These are phyloP conservation scores for Yarrowia phangngaensis DNA, from an alignment of 805 yeast genomes.

Conservation along the genomic window DNA sequence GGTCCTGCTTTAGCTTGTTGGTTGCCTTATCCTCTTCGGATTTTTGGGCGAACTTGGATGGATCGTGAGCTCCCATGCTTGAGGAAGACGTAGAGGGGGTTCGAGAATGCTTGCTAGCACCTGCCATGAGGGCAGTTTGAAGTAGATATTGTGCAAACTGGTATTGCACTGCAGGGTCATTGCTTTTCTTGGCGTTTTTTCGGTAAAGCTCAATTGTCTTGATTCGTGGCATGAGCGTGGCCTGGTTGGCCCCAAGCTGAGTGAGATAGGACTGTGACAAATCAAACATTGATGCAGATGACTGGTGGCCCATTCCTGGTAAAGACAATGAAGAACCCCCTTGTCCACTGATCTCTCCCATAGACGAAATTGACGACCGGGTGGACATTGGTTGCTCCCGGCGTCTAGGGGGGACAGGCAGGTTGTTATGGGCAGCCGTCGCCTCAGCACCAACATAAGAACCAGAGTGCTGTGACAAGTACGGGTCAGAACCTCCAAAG, in stretches of 20 bases:
- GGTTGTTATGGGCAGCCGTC: conserved; percentile 25
- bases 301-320: conserved; percentile 22
- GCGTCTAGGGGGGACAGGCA: conserved; percentile 26
- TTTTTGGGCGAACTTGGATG: background rate
- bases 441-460: conserved; percentile 20
- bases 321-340: conserved; percentile 5
- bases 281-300: conserved; percentile 34
- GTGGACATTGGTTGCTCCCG: conserved; percentile 23
- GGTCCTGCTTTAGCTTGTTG: conserved; percentile 46
- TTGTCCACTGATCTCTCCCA: conserved; percentile 19
- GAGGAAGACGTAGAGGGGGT: conserved; percentile 11
- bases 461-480: conserved; percentile 22
- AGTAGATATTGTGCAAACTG: conserved; percentile 88
- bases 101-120: conserved; percentile 28
- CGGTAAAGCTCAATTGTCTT: conserved; percentile 85
- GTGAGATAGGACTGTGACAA: conserved; percentile 33
- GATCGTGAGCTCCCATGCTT: background rate
- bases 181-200: conserved; percentile 75
- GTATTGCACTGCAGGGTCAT: conserved; percentile 81
- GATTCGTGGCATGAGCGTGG: conserved; percentile 60
- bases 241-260: conserved; percentile 32
- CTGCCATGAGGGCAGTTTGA: conserved; percentile 63
- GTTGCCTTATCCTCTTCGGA: conserved; percentile 15
- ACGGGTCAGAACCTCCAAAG: conserved; percentile 22
- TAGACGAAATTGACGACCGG: conserved; percentile 28